Conservation (phyloP, 208 protist genomes). For the Willaertia magna region DNA sequence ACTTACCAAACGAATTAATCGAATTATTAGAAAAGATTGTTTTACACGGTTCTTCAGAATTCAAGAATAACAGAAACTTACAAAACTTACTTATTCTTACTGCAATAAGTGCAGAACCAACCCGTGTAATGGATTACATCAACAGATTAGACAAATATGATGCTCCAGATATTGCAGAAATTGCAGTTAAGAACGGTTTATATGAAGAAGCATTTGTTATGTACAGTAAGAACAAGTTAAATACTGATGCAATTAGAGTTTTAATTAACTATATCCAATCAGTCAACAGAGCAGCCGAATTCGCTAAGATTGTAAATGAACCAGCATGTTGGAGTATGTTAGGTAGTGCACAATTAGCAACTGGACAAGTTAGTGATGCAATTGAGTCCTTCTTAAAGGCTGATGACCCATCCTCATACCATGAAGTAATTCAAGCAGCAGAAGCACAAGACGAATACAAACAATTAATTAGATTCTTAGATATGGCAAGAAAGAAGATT, state of each 20-base stretch:
- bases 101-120: constrained; percentile 81
- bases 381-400: constrained; percentile 96
- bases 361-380: constrained; percentile 71
- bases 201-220: constrained; percentile 97
- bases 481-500: constrained; percentile 83
- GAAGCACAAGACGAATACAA: constrained; percentile 76
- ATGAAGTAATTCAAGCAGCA: constrained; percentile 72
- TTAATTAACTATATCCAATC: constrained; percentile 86
- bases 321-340: constrained; percentile 85
- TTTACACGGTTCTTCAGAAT: constrained; percentile 75
- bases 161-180: constrained; percentile 89
- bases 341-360: constrained; percentile 79
- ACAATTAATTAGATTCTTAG: constrained; percentile 94
- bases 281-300: constrained; percentile 83
- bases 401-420: constrained; percentile 79
- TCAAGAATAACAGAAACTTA: constrained; percentile 92
- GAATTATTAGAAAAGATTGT: constrained; percentile 99
- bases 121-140: constrained; percentile 96
- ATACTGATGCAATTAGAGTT: constrained; percentile 88
- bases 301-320: constrained; percentile 77
- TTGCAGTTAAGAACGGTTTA: constrained; percentile 74
- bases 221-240: constrained; percentile 94
- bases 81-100: constrained; percentile 99
- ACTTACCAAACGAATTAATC: constrained; percentile 97
- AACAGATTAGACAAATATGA: constrained; percentile 97